Percentiles rank a stretch among this genome's conserved stretches.
These are phyloP conservation scores for Beauveria bassiana DNA, from an alignment of 2,329 filamentous ascomycete species.

Conservation along the genomic window DNA sequence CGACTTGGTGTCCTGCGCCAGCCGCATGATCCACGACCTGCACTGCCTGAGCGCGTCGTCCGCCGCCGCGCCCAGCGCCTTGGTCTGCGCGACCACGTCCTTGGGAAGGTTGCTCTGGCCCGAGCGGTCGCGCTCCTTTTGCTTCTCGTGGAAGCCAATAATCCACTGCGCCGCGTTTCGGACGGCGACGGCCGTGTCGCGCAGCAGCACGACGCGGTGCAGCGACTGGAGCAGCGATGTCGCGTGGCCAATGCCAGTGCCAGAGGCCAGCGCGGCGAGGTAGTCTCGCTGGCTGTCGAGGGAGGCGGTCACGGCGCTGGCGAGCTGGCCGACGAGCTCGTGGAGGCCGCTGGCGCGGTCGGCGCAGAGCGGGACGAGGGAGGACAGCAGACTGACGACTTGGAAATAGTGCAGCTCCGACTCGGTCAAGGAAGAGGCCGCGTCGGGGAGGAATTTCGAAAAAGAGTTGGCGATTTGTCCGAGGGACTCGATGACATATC, in stretches of 20 bases:
- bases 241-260: constrained; percentile 13
- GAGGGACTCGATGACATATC: constrained; percentile 36
- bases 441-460: constrained; percentile 28
- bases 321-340: constrained; percentile 21
- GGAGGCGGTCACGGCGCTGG: constrained; percentile 18
- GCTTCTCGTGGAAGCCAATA: constrained; percentile 27
- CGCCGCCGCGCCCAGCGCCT: constrained; percentile 24
- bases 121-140: constrained; percentile 32
- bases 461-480: constrained; percentile 35
- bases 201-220: constrained; percentile 29
- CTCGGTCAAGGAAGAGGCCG: constrained; percentile 27
- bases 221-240: constrained; percentile 25
- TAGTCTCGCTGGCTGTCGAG: constrained; percentile 21
- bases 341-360: constrained; percentile 17
- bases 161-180: constrained; percentile 27
- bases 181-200: constrained; percentile 29
- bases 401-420: constrained; percentile 38
- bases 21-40: constrained; percentile 20
- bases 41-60: constrained; percentile 26
- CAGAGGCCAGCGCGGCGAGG: constrained; percentile 10
- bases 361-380: constrained; percentile 23
- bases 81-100: constrained; percentile 27
- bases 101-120: constrained; percentile 31
- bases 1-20: constrained; percentile 23
- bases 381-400: constrained; percentile 32